Evolutionary conservation across 768 basidiomycete genomes (phyloP).

Genomic region (Macrocybe gigantea): DNA sequence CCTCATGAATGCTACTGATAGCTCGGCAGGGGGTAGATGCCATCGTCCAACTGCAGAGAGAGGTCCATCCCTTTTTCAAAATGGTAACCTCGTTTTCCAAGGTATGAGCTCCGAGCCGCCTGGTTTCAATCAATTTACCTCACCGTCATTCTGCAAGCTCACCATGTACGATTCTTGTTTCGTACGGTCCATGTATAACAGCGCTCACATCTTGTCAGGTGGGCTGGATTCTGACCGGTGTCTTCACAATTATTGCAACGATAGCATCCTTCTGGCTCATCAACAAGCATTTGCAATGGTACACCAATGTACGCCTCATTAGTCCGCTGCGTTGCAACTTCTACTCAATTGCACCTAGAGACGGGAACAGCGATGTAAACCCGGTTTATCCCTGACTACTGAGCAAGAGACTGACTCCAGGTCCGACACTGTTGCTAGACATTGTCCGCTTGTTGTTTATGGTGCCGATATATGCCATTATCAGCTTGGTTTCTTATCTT

Average conservation of each 20-base stretch:
- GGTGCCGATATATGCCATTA: slow-evolving; percentile 69
- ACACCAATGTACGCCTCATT: slow-evolving; percentile 49
- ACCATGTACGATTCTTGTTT: slow-evolving; percentile 39
- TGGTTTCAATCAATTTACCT: not conserved
- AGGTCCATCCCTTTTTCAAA: slow-evolving; percentile 49
- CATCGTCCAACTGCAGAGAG: not conserved
- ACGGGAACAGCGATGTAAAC: slow-evolving; percentile 62
- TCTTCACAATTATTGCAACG: slow-evolving; percentile 51
- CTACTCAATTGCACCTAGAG: slow-evolving; percentile 33
- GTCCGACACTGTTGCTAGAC: slow-evolving; percentile 30
- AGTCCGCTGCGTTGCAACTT: not conserved
- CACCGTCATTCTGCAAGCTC: slow-evolving; percentile 27
- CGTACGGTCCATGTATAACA: not conserved
- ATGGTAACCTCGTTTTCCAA: slow-evolving; percentile 58
- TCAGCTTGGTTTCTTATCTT: slow-evolving; percentile 63
- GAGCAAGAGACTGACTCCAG: not conserved
- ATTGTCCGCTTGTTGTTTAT: slow-evolving; percentile 73
- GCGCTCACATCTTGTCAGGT: slow-evolving; percentile 30
- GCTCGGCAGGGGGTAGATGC: not conserved
- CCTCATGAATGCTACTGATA: not conserved
- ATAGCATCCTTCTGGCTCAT: slow-evolving; percentile 70
- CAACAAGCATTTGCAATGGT: slow-evolving; percentile 64
- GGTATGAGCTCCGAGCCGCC: slow-evolving; percentile 27
- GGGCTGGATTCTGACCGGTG: slow-evolving; percentile 64
- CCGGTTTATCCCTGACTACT: not conserved